These are phyloP conservation scores for Colletotrichum somersetense DNA, from an alignment of 2,329 filamentous ascomycete genomes.

Conservation along the genomic window DNA sequence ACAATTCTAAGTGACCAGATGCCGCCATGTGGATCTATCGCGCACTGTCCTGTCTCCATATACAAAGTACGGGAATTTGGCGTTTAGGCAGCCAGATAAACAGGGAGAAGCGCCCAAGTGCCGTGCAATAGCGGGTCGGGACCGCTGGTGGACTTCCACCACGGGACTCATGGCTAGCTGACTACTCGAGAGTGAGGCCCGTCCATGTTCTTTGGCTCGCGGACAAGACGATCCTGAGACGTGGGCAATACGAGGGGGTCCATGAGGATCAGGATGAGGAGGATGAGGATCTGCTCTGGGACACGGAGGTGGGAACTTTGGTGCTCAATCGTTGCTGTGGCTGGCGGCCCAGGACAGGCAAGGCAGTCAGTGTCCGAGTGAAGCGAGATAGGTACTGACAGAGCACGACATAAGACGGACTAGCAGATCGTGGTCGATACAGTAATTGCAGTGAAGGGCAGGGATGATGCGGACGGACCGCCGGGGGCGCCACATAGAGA, in stretches of 20 bases:
- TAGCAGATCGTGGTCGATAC: not conserved
- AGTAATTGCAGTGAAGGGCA: not conserved
- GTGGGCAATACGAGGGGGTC: not conserved
- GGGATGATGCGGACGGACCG: constrained; percentile 5
- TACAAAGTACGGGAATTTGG: constrained; percentile 19
- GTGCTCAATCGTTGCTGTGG: not conserved
- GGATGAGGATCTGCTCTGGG: not conserved
- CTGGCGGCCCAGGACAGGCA: not conserved
- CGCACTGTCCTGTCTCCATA: constrained; percentile 15
- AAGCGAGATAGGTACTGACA: not conserved
- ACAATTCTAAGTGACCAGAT: not conserved
- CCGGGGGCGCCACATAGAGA: constrained; percentile 2
- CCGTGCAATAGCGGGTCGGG: constrained; percentile 2
- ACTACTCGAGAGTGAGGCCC: not conserved
- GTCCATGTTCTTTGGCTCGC: not conserved
- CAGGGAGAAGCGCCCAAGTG: constrained; percentile 3
- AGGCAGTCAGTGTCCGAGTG: not conserved
- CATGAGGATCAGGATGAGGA: not conserved
- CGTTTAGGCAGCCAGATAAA: constrained; percentile 40
- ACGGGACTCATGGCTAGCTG: not conserved
- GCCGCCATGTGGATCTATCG: constrained; percentile 3
- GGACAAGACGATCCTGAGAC: not conserved
- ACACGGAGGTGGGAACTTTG: not conserved
- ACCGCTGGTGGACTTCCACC: constrained; percentile 8
- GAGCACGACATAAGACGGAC: not conserved